Conservation (phyloP, 345 rosid species). For the Citrus unshiu region DNA sequence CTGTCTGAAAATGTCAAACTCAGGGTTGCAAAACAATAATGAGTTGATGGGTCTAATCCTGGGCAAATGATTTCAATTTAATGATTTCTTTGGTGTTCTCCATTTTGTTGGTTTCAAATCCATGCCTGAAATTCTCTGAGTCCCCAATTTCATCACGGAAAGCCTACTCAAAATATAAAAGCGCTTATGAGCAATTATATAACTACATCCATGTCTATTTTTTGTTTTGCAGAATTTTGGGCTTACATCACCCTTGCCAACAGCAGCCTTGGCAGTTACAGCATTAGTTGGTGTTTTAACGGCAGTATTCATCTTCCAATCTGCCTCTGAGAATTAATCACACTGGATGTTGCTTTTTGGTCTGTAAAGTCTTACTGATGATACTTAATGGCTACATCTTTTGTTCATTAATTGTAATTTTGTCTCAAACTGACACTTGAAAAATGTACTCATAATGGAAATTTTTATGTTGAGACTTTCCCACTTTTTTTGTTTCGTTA, state of each 20-base stretch:
- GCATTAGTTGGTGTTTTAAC: conserved; percentile 74
- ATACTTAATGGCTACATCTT: conserved; percentile 6
- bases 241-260: conserved; percentile 68
- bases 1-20: not conserved
- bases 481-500: not conserved
- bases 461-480: conserved; percentile 1
- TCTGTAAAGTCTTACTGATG: conserved; percentile 20
- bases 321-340: conserved; percentile 65
- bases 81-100: not conserved
- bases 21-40: not conserved
- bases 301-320: conserved; percentile 87
- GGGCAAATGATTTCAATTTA: not conserved
- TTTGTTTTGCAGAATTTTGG: conserved; percentile 78
- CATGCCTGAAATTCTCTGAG: not conserved
- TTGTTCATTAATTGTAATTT: conserved; percentile 10
- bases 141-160: not conserved
- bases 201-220: not conserved
- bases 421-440: not conserved
- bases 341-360: not conserved
- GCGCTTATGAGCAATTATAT: not conserved
- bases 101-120: not conserved
- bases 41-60: not conserved
- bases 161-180: not conserved
- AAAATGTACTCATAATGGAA: conserved; percentile 3
- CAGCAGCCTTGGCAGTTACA: conserved; percentile 79